These are phyloP conservation scores for Globisporangium parvum DNA, from an alignment of 352 stramenopile species.

Conservation along the genomic window DNA sequence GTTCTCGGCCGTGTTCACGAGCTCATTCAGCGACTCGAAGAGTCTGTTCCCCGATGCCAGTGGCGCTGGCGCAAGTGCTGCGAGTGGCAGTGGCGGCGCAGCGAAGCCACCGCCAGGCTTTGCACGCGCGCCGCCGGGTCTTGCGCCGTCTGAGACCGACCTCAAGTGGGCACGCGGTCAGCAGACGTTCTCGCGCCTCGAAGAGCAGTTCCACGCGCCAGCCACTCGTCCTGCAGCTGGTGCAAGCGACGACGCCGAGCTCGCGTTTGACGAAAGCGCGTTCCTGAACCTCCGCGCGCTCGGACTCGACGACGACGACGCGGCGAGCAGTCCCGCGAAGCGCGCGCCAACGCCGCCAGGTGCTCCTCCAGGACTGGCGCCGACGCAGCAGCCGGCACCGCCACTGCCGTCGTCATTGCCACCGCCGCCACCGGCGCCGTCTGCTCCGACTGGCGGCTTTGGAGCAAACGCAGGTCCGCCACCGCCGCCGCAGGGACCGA, in stretches of 20 bases:
- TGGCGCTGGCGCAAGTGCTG: background rate
- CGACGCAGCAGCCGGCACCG: conserved; percentile 1
- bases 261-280: conserved; percentile 57
- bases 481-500: background rate
- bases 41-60: conserved; percentile 4
- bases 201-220: conserved; percentile 34
- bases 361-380: conserved; percentile 1
- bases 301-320: conserved; percentile 70
- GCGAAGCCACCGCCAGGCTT: conserved; percentile 50
- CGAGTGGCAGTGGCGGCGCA: conserved; percentile 1
- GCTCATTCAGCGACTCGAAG: conserved; percentile 55
- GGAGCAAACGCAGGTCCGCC: too few species aligned
- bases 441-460: too few species aligned
- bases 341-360: conserved; percentile 1
- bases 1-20: conserved; percentile 81
- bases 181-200: conserved; percentile 60
- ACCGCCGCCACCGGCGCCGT: conserved; percentile 13
- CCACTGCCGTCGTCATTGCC: conserved; percentile 15
- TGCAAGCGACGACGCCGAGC: conserved; percentile 36
- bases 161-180: conserved; percentile 77
- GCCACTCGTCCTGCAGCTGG: conserved; percentile 7
- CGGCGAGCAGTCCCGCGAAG: conserved; percentile 9
- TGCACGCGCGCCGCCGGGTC: conserved; percentile 39
- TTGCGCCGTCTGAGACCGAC: conserved; percentile 54
- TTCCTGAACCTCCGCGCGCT: conserved; percentile 56